A percentile compares a stretch with the other conserved stretches of the same genome.
Evolutionary conservation across 108 stramenopile genomes (phyloP).

Genomic region (Fragilaria radians): DNA sequence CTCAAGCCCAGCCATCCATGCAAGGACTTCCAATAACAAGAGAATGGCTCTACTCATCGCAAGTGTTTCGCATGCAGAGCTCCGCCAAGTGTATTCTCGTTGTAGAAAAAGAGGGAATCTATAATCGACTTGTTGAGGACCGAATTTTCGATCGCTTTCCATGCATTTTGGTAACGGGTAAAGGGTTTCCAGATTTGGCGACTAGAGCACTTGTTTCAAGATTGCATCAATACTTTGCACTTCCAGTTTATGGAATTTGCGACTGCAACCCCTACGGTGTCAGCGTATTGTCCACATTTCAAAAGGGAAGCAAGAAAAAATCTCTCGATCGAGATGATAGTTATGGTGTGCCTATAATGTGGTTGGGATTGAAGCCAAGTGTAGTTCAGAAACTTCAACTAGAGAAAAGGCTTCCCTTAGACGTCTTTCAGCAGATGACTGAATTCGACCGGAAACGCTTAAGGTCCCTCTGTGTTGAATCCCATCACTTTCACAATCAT

Average conservation of each 20-base stretch:
- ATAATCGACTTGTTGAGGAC: slow-evolving; percentile 91
- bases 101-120: slow-evolving; percentile 97
- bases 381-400: slow-evolving; percentile 47
- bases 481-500: slow-evolving; percentile 12
- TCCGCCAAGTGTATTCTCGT: slow-evolving; percentile 77
- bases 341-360: slow-evolving; percentile 50
- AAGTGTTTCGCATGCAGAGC: not conserved
- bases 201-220: slow-evolving; percentile 69
- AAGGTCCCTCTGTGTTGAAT: slow-evolving; percentile 14
- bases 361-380: slow-evolving; percentile 73
- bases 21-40: slow-evolving; percentile 53
- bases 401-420: slow-evolving; percentile 56
- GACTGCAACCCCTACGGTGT: slow-evolving; percentile 85
- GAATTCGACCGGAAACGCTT: slow-evolving; percentile 51
- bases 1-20: slow-evolving; percentile 30
- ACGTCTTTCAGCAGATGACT: slow-evolving; percentile 70
- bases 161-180: slow-evolving; percentile 94
- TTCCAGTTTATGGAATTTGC: slow-evolving; percentile 71
- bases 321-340: slow-evolving; percentile 32
- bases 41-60: slow-evolving; percentile 35
- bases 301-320: slow-evolving; percentile 28
- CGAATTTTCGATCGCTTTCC: slow-evolving; percentile 85
- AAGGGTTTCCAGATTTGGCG: slow-evolving; percentile 93
- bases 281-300: slow-evolving; percentile 62
- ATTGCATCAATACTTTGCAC: slow-evolving; percentile 36